Base-by-base conservation (phyloP, 306 rosid species). In the Cicer bijugum region DNA sequence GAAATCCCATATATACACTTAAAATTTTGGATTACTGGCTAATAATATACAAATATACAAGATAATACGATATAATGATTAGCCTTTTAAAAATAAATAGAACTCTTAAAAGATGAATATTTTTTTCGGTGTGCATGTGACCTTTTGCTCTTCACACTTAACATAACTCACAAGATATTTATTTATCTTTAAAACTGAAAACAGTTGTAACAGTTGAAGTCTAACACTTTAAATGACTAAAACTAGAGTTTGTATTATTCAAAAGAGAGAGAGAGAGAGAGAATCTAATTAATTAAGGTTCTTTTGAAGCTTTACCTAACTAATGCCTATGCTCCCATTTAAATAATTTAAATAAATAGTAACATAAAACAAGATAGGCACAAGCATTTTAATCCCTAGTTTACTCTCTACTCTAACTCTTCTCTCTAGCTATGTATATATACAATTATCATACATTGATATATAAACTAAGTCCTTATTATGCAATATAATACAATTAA, bases 261-360 rank as follows among this genome's bases (percentile, higher is more conserved):
- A 53, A 75, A 2, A 19, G 53, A 35, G 9, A 15, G 58, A 53
- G n/a, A 20, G 33, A 20, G 2, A 48, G 9, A 48, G 37, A 2
- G 1, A 11, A 44, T 10, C 9, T 8, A 14, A 65, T 42, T 66
- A 16, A 12, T 48, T 46, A 19, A 1, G 39, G 6, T 39, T 12
- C 75, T 71, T 76, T 67, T 72, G 17, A 38, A 62, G 50, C 69
- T 57, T 56, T 63, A 55, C 84, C 77, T 56, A 72, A 68, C 82
- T 67, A 51, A 14, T 59, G 37, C 14, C 58, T 44, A 38, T 11
- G 11, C 62, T 38, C 66, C 52, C 80, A 67, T 75, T 75, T 72
- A 72, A 68, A 80, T 76, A 57, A 67, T 75, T 75, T 72, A 72
- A 68, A 80, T 76, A 57, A 50, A 72, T 74, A 67, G 9, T 46